A percentile compares a stretch with the other conserved stretches of the same genome.
These are phyloP conservation scores for Trifolium dubium DNA, from an alignment of 306 rosid genomes.

Conservation along the genomic window DNA sequence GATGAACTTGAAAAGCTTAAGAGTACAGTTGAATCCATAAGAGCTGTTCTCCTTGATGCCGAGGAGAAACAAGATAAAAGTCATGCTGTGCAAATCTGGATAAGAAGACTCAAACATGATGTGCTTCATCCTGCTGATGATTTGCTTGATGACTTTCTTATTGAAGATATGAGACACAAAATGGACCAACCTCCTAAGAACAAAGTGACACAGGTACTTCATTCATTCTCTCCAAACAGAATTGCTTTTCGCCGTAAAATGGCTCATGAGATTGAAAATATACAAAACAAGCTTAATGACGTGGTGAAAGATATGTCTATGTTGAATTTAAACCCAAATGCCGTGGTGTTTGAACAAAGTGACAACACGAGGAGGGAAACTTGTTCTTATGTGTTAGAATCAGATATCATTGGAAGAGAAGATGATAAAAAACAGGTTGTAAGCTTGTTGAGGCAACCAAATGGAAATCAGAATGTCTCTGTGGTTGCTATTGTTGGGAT, in stretches of 20 bases:
- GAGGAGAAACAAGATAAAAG: background rate
- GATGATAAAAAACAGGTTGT: background rate
- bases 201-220: background rate
- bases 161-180: background rate
- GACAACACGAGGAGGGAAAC: background rate
- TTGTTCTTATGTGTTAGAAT: slow-evolving; percentile 5
- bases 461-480: background rate
- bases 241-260: background rate
- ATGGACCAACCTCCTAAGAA: background rate
- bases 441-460: background rate
- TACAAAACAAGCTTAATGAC: background rate
- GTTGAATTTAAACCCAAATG: background rate
- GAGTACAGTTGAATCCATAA: background rate
- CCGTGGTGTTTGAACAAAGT: background rate
- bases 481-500: slow-evolving; percentile 28
- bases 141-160: background rate
- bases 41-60: slow-evolving; percentile 20
- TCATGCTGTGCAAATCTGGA: background rate
- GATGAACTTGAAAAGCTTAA: slow-evolving; percentile 1
- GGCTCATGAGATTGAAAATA: background rate
- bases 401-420: slow-evolving; percentile 13
- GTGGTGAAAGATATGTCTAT: background rate
- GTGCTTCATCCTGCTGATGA: background rate
- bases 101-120: background rate
- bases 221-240: background rate